Evolutionary conservation across 1,139 yeast genomes (phyloP).

Genomic region (Pichia sp.): DNA sequence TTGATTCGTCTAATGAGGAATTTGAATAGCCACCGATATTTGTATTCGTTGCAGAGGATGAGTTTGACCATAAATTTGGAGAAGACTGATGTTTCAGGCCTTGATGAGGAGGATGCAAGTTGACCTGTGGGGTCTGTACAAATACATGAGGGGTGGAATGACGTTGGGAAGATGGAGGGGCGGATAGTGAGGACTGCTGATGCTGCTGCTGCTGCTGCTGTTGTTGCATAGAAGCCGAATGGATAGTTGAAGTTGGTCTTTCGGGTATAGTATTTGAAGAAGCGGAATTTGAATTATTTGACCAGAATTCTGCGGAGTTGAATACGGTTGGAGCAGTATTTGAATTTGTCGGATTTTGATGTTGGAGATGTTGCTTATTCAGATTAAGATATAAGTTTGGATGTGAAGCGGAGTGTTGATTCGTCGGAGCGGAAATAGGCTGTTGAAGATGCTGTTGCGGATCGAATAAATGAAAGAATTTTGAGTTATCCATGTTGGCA

Average conservation of each 20-base stretch:
- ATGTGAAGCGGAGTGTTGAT: not conserved
- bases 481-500: not conserved
- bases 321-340: not conserved
- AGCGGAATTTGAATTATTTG: no score
- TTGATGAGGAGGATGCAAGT: no score
- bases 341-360: no score
- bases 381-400: not conserved
- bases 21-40: not conserved
- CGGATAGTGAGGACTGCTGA: slow-evolving; percentile 1
- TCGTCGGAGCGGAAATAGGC: no score
- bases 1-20: not conserved
- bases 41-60: not conserved
- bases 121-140: no score
- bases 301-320: not conserved
- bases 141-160: slow-evolving; percentile 8
- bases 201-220: no score
- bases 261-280: no score
- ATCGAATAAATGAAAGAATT: not conserved
- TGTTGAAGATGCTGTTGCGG: no score
- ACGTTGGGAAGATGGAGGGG: slow-evolving; percentile 9
- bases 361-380: not conserved
- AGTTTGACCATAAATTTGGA: not conserved
- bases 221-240: not conserved
- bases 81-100: not conserved
- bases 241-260: not conserved